A percentile compares a stretch with the other conserved stretches of the same genome.
Conservation (phyloP, 2,329 filamentous ascomycete species). For the Aspergillus sp. region DNA sequence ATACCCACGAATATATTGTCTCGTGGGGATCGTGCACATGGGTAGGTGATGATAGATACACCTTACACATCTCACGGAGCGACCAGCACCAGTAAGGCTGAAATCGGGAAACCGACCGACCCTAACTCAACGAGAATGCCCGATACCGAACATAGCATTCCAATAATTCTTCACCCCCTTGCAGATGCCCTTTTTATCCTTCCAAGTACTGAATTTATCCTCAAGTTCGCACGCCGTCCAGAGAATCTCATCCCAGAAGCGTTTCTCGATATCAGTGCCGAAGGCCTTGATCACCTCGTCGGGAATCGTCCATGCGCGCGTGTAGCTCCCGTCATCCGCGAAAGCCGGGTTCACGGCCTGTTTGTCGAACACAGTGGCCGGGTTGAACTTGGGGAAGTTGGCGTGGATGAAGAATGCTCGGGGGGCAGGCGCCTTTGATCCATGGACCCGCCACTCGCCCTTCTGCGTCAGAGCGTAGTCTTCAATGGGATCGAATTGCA, state of each 20-base stretch:
- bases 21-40: background rate
- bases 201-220: slow-evolving; percentile 35
- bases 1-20: too few relatives aligned
- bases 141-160: slow-evolving; percentile 34
- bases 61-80: too few relatives aligned
- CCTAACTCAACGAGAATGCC: background rate
- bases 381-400: slow-evolving; percentile 45
- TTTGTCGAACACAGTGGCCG: slow-evolving; percentile 37
- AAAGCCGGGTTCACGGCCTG: slow-evolving; percentile 32
- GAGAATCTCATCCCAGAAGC: slow-evolving; percentile 43
- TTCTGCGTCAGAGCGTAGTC: slow-evolving; percentile 33
- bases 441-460: slow-evolving; percentile 26
- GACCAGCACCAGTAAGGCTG: background rate
- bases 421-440: slow-evolving; percentile 31
- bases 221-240: slow-evolving; percentile 43
- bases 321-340: slow-evolving; percentile 34
- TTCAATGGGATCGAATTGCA: slow-evolving; percentile 39
- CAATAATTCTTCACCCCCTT: slow-evolving; percentile 36
- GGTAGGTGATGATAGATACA: too few relatives aligned
- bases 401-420: slow-evolving; percentile 44
- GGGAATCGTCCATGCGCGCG: slow-evolving; percentile 36
- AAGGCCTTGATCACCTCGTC: slow-evolving; percentile 32
- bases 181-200: slow-evolving; percentile 35
- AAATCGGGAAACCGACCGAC: background rate
- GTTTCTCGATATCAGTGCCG: slow-evolving; percentile 38